Evolutionary conservation across 805 yeast genomes (phyloP), one percentile per base, ranked within the genome.

Genomic region (Wickerhamomyces chaumierensis): DNA sequence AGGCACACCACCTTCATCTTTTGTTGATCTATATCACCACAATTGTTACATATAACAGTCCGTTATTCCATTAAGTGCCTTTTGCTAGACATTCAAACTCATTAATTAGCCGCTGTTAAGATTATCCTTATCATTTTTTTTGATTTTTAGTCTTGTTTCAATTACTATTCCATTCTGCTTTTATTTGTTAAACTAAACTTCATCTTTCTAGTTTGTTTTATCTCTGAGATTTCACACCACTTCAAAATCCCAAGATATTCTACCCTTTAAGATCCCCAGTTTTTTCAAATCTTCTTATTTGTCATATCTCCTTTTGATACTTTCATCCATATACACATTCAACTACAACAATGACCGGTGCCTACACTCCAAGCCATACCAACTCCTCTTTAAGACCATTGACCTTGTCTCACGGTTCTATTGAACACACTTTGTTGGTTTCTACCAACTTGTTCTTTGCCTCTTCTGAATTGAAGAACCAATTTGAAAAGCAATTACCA

Each of bases 401-500:
- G 57, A 78, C 78, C 39, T 70, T 92, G 51, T 64, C 78, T 42
- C 94, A 86, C 56, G 96, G 96, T 42, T 65, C 83, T 16, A 75
- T 90, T 41, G 97, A 90, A 66, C 86, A 87, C 60, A 81, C 90
- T 17, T 66, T 90, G 39, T 70, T 88, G 53, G 87, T 92, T 40
- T 95, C 97, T 36, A 78, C 92, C 31, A 73, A 77, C 40, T 69
- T 79, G 39, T 81, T 83, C 56, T 75, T 86, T 52, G 74, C 78
- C 52, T 84, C 84, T 56, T 80, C 90, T 42, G 95, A 88, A 63
- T 71, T 92, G 51, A 82, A 84, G 53, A 88, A 86, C 48, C 94
- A 81, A 61, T 92, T 90, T 60, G 66, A 65, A 54, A 82, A 83
- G 56, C 59, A 62, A 39, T 73, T 92, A 48, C 90, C 94, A 8